Conservation (phyloP, 192 early-diverging fungal genomes). For the Backusella tuberculispora region DNA sequence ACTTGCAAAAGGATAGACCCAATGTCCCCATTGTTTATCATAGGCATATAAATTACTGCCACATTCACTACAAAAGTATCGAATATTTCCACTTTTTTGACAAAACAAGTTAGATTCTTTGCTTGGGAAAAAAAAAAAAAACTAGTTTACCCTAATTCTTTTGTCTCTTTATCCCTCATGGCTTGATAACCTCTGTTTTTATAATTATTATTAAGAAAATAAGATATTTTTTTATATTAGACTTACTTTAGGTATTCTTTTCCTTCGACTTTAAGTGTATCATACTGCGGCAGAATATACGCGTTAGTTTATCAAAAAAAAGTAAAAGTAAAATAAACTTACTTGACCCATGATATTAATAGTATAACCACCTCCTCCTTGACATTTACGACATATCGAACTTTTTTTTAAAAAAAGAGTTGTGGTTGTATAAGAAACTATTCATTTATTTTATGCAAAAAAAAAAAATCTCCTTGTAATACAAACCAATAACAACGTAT, state of each 20-base stretch:
- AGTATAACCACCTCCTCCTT: conserved; percentile 60
- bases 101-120: too few species aligned
- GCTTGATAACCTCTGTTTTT: conserved; percentile 36
- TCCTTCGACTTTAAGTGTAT: conserved; percentile 42
- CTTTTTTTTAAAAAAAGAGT: conserved; percentile 10
- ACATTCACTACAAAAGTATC: conserved; percentile 62
- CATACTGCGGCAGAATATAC: conserved; percentile 14
- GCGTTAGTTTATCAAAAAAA: too few species aligned
- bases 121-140: not conserved
- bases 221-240: not conserved
- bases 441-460: not conserved
- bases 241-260: conserved; percentile 35
- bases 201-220: not conserved
- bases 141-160: conserved; percentile 33
- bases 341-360: conserved; percentile 61
- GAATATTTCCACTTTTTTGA: conserved; percentile 40
- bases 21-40: conserved; percentile 32
- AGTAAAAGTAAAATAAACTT: not conserved
- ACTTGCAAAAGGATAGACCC: conserved; percentile 50
- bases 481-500: conserved; percentile 60
- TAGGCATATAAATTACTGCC: conserved; percentile 55
- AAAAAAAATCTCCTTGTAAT: too few species aligned
- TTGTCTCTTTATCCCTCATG: conserved; percentile 38
- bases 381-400: conserved; percentile 67
- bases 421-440: not conserved